Base-by-base conservation (phyloP, 352 stramenopile species). In the Thalassiosira ordinaria region DNA sequence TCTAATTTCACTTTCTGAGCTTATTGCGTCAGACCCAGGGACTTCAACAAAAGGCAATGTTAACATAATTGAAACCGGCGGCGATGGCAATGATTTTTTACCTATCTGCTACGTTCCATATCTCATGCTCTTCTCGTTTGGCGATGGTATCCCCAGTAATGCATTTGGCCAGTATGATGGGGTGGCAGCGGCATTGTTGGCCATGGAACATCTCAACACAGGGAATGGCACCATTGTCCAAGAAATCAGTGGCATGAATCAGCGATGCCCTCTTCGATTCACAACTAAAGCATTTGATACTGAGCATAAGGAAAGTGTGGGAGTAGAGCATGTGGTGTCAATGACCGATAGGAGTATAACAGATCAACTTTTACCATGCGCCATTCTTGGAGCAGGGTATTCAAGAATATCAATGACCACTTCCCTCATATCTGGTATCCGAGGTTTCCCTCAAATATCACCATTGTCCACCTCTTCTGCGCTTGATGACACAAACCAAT, bases 151-250 rank as follows among this genome's bases (percentile, higher is more conserved):
- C 33, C 6, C 33, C n/a, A 33, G 2, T 11, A 53, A 41, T 57
- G n/a, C 20, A 11, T 11, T 37, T 46, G 22, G 39, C 8, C 6
- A 46, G n/a, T 68, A 70, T 46, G 53, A 64, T 13, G 78, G 49
- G 53, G 9, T 68, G 0, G 69, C 70, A 1, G 72, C 62, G 14
- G 67, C 78, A 20, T 46, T 60, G 0, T 69, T 90, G 24, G 86
- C 83, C 13, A 69, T 80, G 0, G 61, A 86, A 46, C 83, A 91
- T 66, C 62, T 91, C 3, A 91, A 91, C 33, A 84, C 41, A n/a
- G 85, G 85, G 0, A 74, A 88, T 68, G 80, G 78, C 16, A 74
- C 41, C 18, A 69, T 91, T 1, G 51, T 91, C 13, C 39, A 60
- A 18, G 69, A 89, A 73, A 2, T 91, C 1, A 55, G 49, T 0